Percentiles rank a stretch among this genome's conserved stretches.
phyloP scores from a whole-genome alignment of 2,329 filamentous ascomycete species.

The Colletotrichum acutatum region DNA sequence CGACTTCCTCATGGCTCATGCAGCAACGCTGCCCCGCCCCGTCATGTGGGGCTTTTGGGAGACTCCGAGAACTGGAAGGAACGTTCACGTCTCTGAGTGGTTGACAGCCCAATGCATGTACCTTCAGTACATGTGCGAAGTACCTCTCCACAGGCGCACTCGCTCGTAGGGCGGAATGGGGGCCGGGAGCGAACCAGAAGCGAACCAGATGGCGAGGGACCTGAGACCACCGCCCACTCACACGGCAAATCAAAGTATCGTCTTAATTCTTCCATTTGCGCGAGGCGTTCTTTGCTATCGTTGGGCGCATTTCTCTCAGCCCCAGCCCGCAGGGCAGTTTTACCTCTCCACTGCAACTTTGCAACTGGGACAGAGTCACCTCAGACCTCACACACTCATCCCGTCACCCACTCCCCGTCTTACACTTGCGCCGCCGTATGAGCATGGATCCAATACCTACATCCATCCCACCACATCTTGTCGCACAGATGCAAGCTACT shows the following conservation, averaged over 20 bases:
- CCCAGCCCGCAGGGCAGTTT: conserved; percentile 10
- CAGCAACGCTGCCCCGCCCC: background rate
- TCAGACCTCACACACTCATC: background rate
- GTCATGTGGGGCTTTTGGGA: background rate
- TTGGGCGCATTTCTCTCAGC: conserved; percentile 34
- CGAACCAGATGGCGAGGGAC: conserved; percentile 3
- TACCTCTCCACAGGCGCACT: no score
- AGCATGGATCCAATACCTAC: background rate
- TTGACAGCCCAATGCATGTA: background rate
- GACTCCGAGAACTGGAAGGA: background rate
- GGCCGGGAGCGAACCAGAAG: background rate
- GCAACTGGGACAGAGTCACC: background rate
- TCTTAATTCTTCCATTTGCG: conserved; percentile 25
- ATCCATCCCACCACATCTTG: background rate
- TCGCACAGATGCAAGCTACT: background rate
- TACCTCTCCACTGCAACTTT: background rate
- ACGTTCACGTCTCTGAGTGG: conserved; percentile 11
- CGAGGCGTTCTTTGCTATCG: conserved; percentile 27
- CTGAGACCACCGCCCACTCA: background rate
- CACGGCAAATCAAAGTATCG: conserved; percentile 1
- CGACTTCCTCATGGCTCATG: conserved; percentile 4
- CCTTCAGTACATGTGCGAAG: no score
- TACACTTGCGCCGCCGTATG: background rate
- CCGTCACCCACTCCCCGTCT: background rate
- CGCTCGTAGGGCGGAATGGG: no score